Evolutionary conservation across 805 yeast species (phyloP).

Genomic region (Cyberlindnera saturnus): DNA sequence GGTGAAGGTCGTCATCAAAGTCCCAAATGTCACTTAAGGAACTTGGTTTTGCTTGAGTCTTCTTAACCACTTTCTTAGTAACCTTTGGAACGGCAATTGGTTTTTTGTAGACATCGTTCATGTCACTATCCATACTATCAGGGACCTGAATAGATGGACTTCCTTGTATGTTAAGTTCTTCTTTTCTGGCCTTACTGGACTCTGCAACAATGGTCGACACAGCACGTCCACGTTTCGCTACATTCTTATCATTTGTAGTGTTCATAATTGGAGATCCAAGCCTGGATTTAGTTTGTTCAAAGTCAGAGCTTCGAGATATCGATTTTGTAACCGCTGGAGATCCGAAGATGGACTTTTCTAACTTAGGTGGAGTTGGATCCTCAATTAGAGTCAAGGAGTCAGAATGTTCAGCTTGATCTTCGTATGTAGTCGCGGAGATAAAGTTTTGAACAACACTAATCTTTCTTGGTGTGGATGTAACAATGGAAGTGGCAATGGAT

Average conservation of each 20-base stretch:
- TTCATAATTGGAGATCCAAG: slow-evolving; percentile 11
- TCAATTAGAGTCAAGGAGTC: neutral
- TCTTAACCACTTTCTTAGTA: neutral
- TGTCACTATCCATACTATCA: slow-evolving; percentile 7
- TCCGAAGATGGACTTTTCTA: no score
- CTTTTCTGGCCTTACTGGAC: slow-evolving; percentile 6
- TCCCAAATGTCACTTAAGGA: slow-evolving; percentile 19
- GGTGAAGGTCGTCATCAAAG: slow-evolving; percentile 7
- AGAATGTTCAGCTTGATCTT: neutral
- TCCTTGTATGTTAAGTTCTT: no score
- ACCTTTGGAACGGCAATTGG: neutral
- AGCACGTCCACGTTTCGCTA: slow-evolving; percentile 11
- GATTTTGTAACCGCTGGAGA: neutral
- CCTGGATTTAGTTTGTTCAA: slow-evolving; percentile 10
- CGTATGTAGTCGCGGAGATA: slow-evolving; percentile 19
- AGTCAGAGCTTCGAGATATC: neutral
- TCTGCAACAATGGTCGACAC: slow-evolving; percentile 16
- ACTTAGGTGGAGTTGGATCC: neutral
- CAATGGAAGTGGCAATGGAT: neutral
- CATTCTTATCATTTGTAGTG: slow-evolving; percentile 18
- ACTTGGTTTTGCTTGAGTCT: neutral
- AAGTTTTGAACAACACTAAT: slow-evolving; percentile 27
- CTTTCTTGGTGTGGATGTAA: slow-evolving; percentile 19
- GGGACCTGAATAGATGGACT: slow-evolving; percentile 5
- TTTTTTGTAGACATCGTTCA: neutral